Conservation (phyloP, 2,329 filamentous ascomycete genomes). For the Xylariomycetidae sp. region DNA sequence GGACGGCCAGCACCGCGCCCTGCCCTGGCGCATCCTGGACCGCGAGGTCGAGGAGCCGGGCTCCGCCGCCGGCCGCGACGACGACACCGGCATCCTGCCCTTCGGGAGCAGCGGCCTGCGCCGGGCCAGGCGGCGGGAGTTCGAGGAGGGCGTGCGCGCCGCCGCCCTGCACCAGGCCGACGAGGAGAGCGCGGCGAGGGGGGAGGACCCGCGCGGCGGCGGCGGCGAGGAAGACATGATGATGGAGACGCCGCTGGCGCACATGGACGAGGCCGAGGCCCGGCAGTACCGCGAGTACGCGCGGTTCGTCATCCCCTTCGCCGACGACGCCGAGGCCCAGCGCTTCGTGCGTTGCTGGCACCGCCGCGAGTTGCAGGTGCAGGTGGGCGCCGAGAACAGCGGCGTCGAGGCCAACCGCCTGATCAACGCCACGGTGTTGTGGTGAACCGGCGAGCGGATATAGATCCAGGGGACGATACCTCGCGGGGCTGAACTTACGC, state of each 20-base stretch:
- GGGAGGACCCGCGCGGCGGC: too few species aligned
- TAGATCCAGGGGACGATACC: too few species aligned
- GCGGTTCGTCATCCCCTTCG: conserved; percentile 51
- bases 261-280: conserved; percentile 2
- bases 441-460: too few species aligned
- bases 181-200: neutral
- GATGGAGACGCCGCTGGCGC: neutral
- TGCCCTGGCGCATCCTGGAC: conserved; percentile 30
- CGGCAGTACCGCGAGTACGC: conserved; percentile 20
- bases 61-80: too few species aligned
- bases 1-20: conserved; percentile 36
- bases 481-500: too few species aligned
- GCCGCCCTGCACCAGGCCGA: neutral
- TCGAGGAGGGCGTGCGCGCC: neutral
- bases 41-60: conserved; percentile 13
- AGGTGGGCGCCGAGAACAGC: conserved; percentile 9
- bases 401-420: conserved; percentile 20
- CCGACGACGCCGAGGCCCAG: conserved; percentile 46
- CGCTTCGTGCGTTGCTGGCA: conserved; percentile 43
- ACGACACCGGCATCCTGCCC: conserved; percentile 21
- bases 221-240: neutral
- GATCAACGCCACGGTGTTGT: conserved; percentile 23
- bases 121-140: conserved; percentile 1
- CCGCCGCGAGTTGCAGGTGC: conserved; percentile 27
- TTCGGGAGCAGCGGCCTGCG: conserved; percentile 24